phyloP scores from a whole-genome alignment of 441 rosid genomes.

The Erodium texanum region DNA sequence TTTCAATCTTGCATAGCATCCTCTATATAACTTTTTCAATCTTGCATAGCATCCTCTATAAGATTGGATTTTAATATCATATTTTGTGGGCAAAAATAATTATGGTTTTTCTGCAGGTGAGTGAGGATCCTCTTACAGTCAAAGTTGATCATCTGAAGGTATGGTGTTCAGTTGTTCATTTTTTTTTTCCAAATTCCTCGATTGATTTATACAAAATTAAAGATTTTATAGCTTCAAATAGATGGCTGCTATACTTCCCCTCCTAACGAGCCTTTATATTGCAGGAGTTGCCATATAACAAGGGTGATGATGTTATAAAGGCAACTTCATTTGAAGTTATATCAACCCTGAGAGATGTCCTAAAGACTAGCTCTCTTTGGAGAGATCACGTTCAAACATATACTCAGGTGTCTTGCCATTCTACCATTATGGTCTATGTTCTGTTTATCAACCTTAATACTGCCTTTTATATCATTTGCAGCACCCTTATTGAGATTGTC shows the following conservation, averaged over 20 bases:
- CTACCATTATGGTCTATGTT: not conserved
- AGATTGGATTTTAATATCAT: no score
- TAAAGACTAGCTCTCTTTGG: constrained; percentile 89
- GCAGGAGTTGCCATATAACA: constrained; percentile 85
- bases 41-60: not conserved
- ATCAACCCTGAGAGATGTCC: constrained; percentile 89
- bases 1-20: not conserved
- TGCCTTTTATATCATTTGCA: no score
- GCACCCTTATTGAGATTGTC: no score
- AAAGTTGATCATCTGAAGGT: constrained; percentile 98
- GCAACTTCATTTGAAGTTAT: constrained; percentile 97
- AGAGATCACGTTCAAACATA: constrained; percentile 96
- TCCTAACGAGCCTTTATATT: constrained; percentile 15
- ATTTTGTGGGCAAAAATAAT: no score
- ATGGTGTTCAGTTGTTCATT: constrained; percentile 17
- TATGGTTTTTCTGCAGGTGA: constrained; percentile 41
- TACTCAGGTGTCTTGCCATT: constrained; percentile 49
- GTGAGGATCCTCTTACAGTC: constrained; percentile 90
- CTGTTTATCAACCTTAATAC: no score
- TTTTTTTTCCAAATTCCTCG: constrained; percentile 8
- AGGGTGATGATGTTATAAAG: constrained; percentile 95
- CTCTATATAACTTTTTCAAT: not conserved
- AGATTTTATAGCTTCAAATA: constrained; percentile 3
- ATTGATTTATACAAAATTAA: constrained; percentile 3
- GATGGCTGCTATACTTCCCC: constrained; percentile 11